Evolutionary conservation across 352 stramenopile species (phyloP).

Genomic region (Phytophthora cactorum): DNA sequence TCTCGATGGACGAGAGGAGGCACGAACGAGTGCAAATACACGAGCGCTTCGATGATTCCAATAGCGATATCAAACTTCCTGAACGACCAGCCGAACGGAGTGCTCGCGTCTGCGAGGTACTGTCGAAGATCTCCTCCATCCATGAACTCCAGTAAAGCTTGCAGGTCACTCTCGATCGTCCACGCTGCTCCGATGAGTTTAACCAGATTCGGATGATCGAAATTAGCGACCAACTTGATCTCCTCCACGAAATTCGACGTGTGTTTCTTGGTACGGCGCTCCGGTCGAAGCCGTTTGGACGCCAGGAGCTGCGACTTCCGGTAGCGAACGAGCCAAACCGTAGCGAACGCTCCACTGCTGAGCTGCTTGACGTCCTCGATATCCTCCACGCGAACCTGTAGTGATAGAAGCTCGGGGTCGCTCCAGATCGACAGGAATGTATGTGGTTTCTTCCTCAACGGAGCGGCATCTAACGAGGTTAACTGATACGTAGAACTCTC

Average conservation of each 20-base stretch:
- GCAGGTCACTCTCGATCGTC: constrained; percentile 35
- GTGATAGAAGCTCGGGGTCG: constrained; percentile 31
- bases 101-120: neutral
- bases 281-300: constrained; percentile 33
- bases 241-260: constrained; percentile 48
- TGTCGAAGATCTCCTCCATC: constrained; percentile 35
- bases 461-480: constrained; percentile 7
- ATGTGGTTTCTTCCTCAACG: constrained; percentile 10
- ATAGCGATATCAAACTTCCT: constrained; percentile 10
- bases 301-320: constrained; percentile 34
- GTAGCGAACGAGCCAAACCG: constrained; percentile 38
- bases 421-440: constrained; percentile 37
- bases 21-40: constrained; percentile 24
- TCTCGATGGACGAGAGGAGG: constrained; percentile 47
- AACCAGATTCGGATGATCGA: constrained; percentile 43
- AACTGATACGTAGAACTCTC: constrained; percentile 10
- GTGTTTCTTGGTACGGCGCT: constrained; percentile 34
- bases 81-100: neutral
- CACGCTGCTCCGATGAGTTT: constrained; percentile 37
- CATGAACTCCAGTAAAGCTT: constrained; percentile 50
- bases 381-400: constrained; percentile 37
- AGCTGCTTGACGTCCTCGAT: constrained; percentile 37
- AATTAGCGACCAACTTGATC: constrained; percentile 50
- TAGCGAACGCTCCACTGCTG: constrained; percentile 35
- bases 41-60: constrained; percentile 5